Base-by-base conservation (phyloP, 1,284 basidiomycete species). In the Ustilago loliicola region DNA sequence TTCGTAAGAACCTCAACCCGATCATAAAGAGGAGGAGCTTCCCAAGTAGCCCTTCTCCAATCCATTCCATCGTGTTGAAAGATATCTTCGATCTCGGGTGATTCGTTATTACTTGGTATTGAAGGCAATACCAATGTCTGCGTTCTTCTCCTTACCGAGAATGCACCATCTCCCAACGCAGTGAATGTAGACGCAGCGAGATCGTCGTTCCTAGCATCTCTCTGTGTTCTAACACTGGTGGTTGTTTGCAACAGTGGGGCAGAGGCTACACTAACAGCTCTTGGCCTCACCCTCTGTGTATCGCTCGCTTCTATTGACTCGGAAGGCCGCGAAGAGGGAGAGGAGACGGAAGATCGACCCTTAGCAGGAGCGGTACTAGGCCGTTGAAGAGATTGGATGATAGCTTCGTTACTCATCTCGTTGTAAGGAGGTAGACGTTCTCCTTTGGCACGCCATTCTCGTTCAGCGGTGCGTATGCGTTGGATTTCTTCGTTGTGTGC, bases 1-100 rank as follows among this genome's bases (percentile, higher is more conserved):
- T 36, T n/a, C 21, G 45, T n/a, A 21, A 15, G 25, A n/a, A 58
- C 17, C 45, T 19, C 27, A n/a, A 40, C 34, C 13, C 47, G 65
- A 55, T 57, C 59, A 47, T 79, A 79, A 42, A 79, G 50, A 3
- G 77, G 77, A 32, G 77, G 73, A 19, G 68, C 69, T 62, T 79
- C 77, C 69, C 72, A 79, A 4, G 69, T 70, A 1, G 69, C 60
- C n/a, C 77, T 55, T 36, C 72, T 61, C 77, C 77, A 79, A 65
- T 79, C 77, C 60, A 69, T 21, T 3, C 77, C 77, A 30, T 79
- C 77, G 66, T 79, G 61, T 50, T 75, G 67, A 25, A 79, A 62
- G 50, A 79, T 69, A 36, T 79, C 77, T 17, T 75, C 50, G 50
- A 78, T 70, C n/a, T 73, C 71, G 42, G 71, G 59, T 45, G 66